These are phyloP conservation scores for Purpureocillium lavendulum DNA, from an alignment of 2,329 filamentous ascomycete species.

Conservation along the genomic window DNA sequence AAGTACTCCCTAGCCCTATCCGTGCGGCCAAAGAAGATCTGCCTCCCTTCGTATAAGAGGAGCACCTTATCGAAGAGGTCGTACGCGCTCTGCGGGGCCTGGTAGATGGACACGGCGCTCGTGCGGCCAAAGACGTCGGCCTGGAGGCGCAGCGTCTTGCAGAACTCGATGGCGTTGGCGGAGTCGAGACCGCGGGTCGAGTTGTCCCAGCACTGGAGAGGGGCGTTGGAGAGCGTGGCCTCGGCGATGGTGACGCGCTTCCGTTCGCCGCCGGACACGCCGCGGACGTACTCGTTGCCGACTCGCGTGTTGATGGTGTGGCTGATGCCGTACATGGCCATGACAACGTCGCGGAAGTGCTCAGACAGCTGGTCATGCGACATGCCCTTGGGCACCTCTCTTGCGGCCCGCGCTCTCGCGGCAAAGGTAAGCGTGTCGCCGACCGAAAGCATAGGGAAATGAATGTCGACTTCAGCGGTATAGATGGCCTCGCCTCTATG, in stretches of 20 bases:
- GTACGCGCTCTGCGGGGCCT: slow-evolving; percentile 22
- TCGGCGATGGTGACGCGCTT: slow-evolving; percentile 30
- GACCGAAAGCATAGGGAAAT: slow-evolving; percentile 63
- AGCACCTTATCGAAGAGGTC: slow-evolving; percentile 58
- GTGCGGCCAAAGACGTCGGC: slow-evolving; percentile 51
- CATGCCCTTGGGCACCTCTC: slow-evolving; percentile 1
- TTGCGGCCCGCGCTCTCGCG: slow-evolving; percentile 37
- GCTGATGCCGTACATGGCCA: slow-evolving; percentile 1
- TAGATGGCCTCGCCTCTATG: slow-evolving; percentile 59
- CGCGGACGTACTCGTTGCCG: neutral
- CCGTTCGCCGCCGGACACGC: slow-evolving; percentile 45
- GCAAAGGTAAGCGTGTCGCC: slow-evolving; percentile 66
- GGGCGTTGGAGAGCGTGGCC: slow-evolving; percentile 24
- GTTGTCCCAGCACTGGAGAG: slow-evolving; percentile 64
- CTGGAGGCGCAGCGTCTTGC: slow-evolving; percentile 49
- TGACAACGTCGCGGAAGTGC: neutral
- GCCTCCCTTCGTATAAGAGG: slow-evolving; percentile 58
- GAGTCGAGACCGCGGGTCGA: slow-evolving; percentile 53
- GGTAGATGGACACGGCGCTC: too few relatives aligned
- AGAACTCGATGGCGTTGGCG: slow-evolving; percentile 58
- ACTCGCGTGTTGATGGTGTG: neutral
- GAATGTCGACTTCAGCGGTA: slow-evolving; percentile 66
- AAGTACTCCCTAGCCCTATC: slow-evolving; percentile 17
- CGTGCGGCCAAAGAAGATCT: slow-evolving; percentile 16
- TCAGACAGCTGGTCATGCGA: neutral